These are phyloP conservation scores for Colletotrichum noveboracense DNA, from an alignment of 2,329 filamentous ascomycete genomes.

Conservation along the genomic window DNA sequence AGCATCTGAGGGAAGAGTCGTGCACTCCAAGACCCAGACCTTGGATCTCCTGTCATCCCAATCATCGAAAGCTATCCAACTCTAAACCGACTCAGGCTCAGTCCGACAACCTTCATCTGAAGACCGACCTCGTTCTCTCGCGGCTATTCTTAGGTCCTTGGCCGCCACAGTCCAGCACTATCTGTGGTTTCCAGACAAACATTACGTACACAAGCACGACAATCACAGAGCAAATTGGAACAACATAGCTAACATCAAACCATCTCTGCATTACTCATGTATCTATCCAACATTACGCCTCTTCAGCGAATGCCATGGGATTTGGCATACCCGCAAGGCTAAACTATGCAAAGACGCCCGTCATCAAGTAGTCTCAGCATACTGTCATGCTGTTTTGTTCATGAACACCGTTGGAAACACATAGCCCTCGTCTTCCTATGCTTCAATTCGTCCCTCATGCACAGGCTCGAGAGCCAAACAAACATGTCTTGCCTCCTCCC, in stretches of 20 bases:
- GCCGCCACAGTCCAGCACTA: neutral
- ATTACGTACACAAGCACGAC: neutral
- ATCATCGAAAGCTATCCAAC: neutral
- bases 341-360: slow-evolving; percentile 4
- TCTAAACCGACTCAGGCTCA: neutral
- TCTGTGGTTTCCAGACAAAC: neutral
- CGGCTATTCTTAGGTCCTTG: neutral
- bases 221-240: neutral
- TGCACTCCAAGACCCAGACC: neutral
- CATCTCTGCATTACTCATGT: slow-evolving; percentile 22
- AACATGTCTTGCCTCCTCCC: neutral
- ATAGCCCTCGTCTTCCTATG: neutral
- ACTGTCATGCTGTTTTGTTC: neutral
- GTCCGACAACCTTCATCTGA: neutral
- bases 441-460: neutral
- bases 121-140: neutral
- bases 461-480: neutral
- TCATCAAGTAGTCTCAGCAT: slow-evolving; percentile 7
- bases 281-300: slow-evolving; percentile 18
- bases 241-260: neutral
- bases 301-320: neutral
- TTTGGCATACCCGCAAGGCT: neutral
- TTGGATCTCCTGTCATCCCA: neutral
- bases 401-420: slow-evolving; percentile 1
- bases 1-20: neutral